Evolutionary conservation across 495 filamentous ascomycete genomes (phyloP).

Genomic region (Aspergillus mulundensis): DNA sequence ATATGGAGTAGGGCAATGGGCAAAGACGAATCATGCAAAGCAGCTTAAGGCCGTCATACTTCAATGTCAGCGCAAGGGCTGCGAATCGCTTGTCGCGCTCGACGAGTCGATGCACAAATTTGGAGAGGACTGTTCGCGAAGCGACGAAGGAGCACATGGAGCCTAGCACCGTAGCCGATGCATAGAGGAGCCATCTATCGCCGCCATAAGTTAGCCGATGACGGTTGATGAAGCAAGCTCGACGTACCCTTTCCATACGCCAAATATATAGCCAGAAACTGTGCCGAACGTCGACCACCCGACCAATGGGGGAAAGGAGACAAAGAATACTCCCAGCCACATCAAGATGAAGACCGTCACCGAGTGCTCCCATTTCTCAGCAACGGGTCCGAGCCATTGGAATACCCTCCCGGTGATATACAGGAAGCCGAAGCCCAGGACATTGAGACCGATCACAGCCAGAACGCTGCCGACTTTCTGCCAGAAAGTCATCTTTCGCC

Average conservation of each 20-base stretch:
- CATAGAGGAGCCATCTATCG: constrained; percentile 72
- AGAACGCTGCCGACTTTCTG: constrained; percentile 58
- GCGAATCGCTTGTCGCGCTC: constrained; percentile 76
- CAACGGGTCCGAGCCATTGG: constrained; percentile 61
- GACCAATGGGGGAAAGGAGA: constrained; percentile 86
- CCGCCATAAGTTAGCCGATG: constrained; percentile 6
- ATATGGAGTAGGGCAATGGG: constrained; percentile 89
- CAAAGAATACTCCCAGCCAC: constrained; percentile 70
- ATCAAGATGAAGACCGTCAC: constrained; percentile 71
- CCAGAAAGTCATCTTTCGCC: constrained; percentile 51
- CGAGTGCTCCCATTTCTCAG: constrained; percentile 66
- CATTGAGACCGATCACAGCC: constrained; percentile 43
- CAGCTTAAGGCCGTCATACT: constrained; percentile 82
- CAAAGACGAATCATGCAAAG: constrained; percentile 91
- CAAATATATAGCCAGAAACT: constrained; percentile 88
- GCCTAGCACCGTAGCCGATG: constrained; percentile 72
- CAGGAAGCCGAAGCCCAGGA: constrained; percentile 61
- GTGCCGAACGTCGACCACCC: constrained; percentile 88
- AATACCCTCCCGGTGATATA: constrained; percentile 77
- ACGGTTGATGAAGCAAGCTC: not conserved
- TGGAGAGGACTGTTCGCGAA: constrained; percentile 70
- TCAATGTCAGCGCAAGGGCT: constrained; percentile 61
- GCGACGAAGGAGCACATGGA: constrained; percentile 73
- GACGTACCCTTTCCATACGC: constrained; percentile 73
- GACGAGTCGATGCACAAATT: constrained; percentile 74